Evolutionary conservation across 1,139 yeast genomes (phyloP).

Genomic region (Yamadazyma sp.): DNA sequence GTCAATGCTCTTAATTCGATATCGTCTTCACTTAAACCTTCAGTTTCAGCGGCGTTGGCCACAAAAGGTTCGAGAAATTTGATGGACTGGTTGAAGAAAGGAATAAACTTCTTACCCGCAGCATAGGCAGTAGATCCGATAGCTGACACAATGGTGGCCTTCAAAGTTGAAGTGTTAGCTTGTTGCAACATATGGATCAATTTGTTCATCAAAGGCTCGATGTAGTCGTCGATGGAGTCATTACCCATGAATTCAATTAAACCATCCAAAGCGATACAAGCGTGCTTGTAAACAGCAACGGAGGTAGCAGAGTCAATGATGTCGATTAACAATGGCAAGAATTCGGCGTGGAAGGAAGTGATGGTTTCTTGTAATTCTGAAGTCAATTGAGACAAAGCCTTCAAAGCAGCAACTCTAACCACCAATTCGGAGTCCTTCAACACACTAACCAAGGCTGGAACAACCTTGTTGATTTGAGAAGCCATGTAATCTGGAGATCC

Average conservation of each 20-base stretch:
- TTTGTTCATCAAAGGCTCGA: slow-evolving; percentile 88
- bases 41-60: slow-evolving; percentile 57
- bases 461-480: slow-evolving; percentile 68
- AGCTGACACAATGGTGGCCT: slow-evolving; percentile 89
- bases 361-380: slow-evolving; percentile 81
- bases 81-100: slow-evolving; percentile 81
- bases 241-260: slow-evolving; percentile 88
- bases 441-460: slow-evolving; percentile 74
- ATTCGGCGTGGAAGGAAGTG: slow-evolving; percentile 76
- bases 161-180: slow-evolving; percentile 66
- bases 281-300: slow-evolving; percentile 83
- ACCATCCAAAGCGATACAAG: slow-evolving; percentile 89
- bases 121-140: slow-evolving; percentile 97
- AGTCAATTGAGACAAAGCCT: slow-evolving; percentile 76
- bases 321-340: slow-evolving; percentile 82
- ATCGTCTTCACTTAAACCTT: slow-evolving; percentile 76
- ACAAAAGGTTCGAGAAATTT: slow-evolving; percentile 80
- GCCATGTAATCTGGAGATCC: slow-evolving; percentile 95
- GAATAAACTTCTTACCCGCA: slow-evolving; percentile 82
- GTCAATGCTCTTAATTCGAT: slow-evolving; percentile 87
- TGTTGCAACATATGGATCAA: slow-evolving; percentile 77
- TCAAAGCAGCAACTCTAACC: slow-evolving; percentile 85
- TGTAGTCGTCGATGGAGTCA: slow-evolving; percentile 77
- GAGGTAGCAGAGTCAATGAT: slow-evolving; percentile 86
- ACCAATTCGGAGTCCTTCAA: slow-evolving; percentile 73